Percentiles rank a stretch among this genome's conserved stretches.
phyloP scores from a whole-genome alignment of 2,329 filamentous ascomycete genomes.

The Monascus ruber region DNA sequence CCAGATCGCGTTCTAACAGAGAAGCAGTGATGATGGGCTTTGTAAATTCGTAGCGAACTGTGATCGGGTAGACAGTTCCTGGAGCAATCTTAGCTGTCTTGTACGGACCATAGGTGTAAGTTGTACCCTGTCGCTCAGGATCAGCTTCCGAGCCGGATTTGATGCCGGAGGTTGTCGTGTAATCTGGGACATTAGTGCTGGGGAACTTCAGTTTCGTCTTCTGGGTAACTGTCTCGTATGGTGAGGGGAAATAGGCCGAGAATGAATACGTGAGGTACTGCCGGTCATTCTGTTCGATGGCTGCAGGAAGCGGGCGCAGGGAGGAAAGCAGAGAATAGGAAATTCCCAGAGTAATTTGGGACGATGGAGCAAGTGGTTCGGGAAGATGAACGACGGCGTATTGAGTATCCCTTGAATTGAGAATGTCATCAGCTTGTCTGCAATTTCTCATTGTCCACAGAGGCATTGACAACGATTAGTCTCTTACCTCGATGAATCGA shows the following conservation, averaged over 20 bases:
- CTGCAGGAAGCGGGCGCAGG: conserved; percentile 67
- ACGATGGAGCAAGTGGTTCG: conserved; percentile 59
- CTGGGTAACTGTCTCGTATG: conserved; percentile 79
- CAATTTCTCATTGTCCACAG: conserved; percentile 1
- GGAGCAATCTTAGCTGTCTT: conserved; percentile 58
- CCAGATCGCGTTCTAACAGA: conserved; percentile 75
- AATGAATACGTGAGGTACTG: conserved; percentile 82
- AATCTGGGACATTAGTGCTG: conserved; percentile 67
- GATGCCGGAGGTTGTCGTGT: conserved; percentile 56
- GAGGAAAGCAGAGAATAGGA: conserved; percentile 70
- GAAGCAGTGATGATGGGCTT: conserved; percentile 76
- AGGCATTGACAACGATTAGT: conserved; percentile 34
- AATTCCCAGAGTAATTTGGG: conserved; percentile 77
- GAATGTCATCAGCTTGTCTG: conserved; percentile 1
- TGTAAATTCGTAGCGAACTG: conserved; percentile 87
- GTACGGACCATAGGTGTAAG: conserved; percentile 85
- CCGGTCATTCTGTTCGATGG: conserved; percentile 71
- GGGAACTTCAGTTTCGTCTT: conserved; percentile 95
- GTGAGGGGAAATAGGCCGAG: conserved; percentile 71
- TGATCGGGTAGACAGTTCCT: conserved; percentile 59
- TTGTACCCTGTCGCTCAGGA: conserved; percentile 72
- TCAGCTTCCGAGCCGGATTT: conserved; percentile 52
- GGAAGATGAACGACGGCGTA: conserved; percentile 80
- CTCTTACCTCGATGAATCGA: conserved; percentile 41
- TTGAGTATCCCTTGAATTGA: conserved; percentile 51